Percentiles rank a stretch among this genome's conserved stretches.
These are phyloP conservation scores for Sanguinoderma infundibulare DNA, from an alignment of 1,284 basidiomycete genomes.

Conservation along the genomic window DNA sequence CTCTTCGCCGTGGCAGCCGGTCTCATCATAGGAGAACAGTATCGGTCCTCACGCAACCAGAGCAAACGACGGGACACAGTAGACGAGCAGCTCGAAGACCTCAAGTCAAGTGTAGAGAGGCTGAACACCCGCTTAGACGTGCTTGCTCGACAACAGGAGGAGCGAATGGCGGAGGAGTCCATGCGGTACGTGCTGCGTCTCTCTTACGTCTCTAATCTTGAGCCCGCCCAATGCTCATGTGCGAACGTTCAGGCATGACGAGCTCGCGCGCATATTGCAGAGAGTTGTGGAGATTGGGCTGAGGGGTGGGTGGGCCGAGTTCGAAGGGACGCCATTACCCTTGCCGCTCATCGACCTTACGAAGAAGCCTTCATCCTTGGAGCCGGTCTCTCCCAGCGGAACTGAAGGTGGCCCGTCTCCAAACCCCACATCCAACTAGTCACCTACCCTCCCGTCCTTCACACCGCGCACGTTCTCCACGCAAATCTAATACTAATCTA, in stretches of 20 bases:
- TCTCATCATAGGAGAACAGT: slow-evolving; percentile 81
- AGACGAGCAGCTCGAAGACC: slow-evolving; percentile 71
- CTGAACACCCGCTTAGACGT: slow-evolving; percentile 50
- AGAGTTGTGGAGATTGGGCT: slow-evolving; percentile 76
- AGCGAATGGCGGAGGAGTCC: slow-evolving; percentile 46
- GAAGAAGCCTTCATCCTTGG: slow-evolving; percentile 8
- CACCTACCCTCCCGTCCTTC: neutral
- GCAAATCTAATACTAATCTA: neutral
- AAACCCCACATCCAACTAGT: neutral
- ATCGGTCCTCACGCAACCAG: slow-evolving; percentile 75
- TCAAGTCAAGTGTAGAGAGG: slow-evolving; percentile 51
- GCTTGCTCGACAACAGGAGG: slow-evolving; percentile 51
- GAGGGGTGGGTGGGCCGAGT: slow-evolving; percentile 69
- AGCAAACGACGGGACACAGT: slow-evolving; percentile 77
- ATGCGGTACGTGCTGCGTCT: slow-evolving; percentile 45
- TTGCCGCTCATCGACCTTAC: slow-evolving; percentile 47
- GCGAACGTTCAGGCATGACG: slow-evolving; percentile 53
- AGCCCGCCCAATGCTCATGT: neutral
- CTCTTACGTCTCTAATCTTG: slow-evolving; percentile 6
- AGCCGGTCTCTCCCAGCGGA: too few relatives aligned
- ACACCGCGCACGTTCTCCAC: neutral
- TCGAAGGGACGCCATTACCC: slow-evolving; percentile 57
- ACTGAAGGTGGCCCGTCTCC: slow-evolving; percentile 1
- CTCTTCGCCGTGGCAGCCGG: slow-evolving; percentile 80
- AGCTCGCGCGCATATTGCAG: slow-evolving; percentile 67